A percentile compares a stretch with the other conserved stretches of the same genome.
Conservation (phyloP, 805 yeast species). For the Wickerhamiella qilinensis region DNA sequence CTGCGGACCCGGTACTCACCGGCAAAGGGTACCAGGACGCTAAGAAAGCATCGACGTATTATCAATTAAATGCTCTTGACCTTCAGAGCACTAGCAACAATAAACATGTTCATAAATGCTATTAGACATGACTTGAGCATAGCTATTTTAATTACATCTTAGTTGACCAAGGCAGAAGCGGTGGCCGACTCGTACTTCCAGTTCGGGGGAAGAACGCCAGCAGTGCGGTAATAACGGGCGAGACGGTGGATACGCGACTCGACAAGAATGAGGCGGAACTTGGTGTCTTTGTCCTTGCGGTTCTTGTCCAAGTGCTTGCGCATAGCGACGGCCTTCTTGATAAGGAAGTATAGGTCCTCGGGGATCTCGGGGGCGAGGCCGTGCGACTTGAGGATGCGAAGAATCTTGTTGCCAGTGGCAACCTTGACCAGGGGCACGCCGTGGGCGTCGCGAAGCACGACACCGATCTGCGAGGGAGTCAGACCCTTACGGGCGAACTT, state of each 20-base stretch:
- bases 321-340: constrained; percentile 98
- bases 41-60: no score
- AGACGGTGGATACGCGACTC: constrained; percentile 99
- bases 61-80: no score
- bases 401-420: constrained; percentile 97
- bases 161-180: constrained; percentile 99
- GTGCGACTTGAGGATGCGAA: constrained; percentile 97
- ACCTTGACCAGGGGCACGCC: constrained; percentile 97
- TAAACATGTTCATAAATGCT: no score
- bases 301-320: constrained; percentile 99
- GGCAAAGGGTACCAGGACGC: no score
- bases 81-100: no score
- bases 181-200: constrained; percentile 99
- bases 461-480: constrained; percentile 99
- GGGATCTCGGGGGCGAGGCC: constrained; percentile 99
- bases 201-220: constrained; percentile 97
- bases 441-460: constrained; percentile 97
- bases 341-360: constrained; percentile 97
- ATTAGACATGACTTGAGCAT: neutral
- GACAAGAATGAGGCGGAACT: constrained; percentile 99
- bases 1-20: no score
- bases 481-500: constrained; percentile 99
- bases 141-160: constrained; percentile 20
- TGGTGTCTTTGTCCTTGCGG: constrained; percentile 99
- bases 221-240: constrained; percentile 99